Evolutionary conservation across 306 rosid genomes (phyloP), one percentile per base, ranked within the genome.

Genomic region (Bauhinia variegata): DNA sequence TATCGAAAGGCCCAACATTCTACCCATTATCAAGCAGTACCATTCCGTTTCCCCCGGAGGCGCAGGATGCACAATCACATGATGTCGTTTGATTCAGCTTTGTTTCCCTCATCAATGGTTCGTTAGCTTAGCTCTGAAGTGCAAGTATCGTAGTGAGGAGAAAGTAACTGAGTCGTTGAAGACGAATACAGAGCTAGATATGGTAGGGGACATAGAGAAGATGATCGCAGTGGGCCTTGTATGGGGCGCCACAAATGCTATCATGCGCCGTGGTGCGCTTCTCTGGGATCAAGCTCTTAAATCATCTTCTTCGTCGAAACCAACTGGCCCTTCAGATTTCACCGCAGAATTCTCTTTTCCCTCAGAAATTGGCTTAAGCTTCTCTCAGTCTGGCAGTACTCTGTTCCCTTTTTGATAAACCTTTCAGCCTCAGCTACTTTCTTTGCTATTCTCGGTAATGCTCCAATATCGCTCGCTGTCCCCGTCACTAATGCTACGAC

Each of bases 401-500:
- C 79, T 7, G 14, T 82, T 4, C 87, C 87, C 1, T 85, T 85
- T 71, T 14, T 55, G 41, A 32, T 85, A 11, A 85, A 85, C 69
- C 83, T 85, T 49, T 76, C 87, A 2, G 83, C 90, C 54, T 85
- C 90, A 5, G 90, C 83, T 14, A 68, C 83, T 2, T 85, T 85
- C 85, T 82, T 82, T 57, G 81, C 81, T 34, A 73, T 79, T 37
- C 85, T 85, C 42, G 68, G 78, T 30, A 65, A 79, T 68, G 63
- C 86, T 7, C 89, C 89, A 1, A 85, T 85, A 36, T 85, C 85
- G 33, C 74, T 66, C 28, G 80, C 87, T 15, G 85, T 85, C 4
- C 89, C 87, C 4, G 78, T 85, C 71, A 85, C 87, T 62, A 85
- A 85, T 71, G 89, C 85, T 16, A 85, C 87, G 42, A 85, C 85